A percentile compares a stretch with the other conserved stretches of the same genome.
Conservation (phyloP, 1,284 basidiomycete genomes). For the Heterobasidion irregulare region DNA sequence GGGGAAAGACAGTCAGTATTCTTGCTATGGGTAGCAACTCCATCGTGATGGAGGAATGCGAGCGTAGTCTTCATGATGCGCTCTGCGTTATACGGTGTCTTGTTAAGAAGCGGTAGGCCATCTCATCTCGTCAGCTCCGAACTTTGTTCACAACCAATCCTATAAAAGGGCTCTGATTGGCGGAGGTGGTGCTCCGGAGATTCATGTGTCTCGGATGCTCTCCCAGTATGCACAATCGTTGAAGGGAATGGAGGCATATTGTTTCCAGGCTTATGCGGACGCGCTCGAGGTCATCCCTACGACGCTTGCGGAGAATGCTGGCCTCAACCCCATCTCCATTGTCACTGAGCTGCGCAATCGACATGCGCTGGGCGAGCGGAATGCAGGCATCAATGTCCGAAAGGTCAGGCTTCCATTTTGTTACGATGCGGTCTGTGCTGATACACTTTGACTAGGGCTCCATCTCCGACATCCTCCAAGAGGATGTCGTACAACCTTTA, state of each 20-base stretch:
- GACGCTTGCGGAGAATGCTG: slow-evolving; percentile 97
- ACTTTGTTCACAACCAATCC: slow-evolving; percentile 2
- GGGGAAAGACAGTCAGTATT: slow-evolving; percentile 91
- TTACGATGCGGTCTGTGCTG: neutral
- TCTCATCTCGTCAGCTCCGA: neutral
- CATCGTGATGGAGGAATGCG: slow-evolving; percentile 94
- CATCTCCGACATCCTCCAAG: slow-evolving; percentile 94
- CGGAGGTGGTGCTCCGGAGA: slow-evolving; percentile 97
- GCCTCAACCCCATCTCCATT: slow-evolving; percentile 96
- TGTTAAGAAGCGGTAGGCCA: slow-evolving; percentile 88
- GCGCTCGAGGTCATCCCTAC: slow-evolving; percentile 98
- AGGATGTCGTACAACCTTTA: slow-evolving; percentile 95
- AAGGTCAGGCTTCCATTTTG: slow-evolving; percentile 48
- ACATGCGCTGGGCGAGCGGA: slow-evolving; percentile 91
- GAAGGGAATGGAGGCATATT: slow-evolving; percentile 98
- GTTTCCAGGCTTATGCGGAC: slow-evolving; percentile 98
- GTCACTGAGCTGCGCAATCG: slow-evolving; percentile 97
- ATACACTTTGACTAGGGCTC: slow-evolving; percentile 52
- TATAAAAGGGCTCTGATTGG: slow-evolving; percentile 80
- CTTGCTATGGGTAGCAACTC: slow-evolving; percentile 94
- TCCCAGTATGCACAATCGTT: slow-evolving; percentile 91
- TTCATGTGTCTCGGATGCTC: slow-evolving; percentile 92
- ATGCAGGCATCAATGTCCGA: slow-evolving; percentile 96
- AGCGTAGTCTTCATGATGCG: slow-evolving; percentile 96
- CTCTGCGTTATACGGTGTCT: slow-evolving; percentile 97